Evolutionary conservation across 2,329 filamentous ascomycete genomes (phyloP).

Genomic region (Pyricularia grisea): DNA sequence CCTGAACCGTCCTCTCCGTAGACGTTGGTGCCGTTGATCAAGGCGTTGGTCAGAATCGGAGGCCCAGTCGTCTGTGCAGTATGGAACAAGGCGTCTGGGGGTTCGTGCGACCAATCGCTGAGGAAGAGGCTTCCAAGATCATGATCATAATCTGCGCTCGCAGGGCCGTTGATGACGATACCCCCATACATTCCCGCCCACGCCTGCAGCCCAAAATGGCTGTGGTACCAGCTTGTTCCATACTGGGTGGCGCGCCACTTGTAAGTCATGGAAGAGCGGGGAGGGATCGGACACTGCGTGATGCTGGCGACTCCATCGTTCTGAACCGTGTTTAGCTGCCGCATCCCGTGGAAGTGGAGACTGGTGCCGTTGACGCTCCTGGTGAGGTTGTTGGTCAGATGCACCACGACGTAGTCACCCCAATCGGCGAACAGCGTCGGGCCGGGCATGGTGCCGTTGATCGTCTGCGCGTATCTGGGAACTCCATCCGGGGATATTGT

Average conservation of each 20-base stretch:
- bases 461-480: constrained; percentile 23
- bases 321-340: constrained; percentile 42
- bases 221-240: constrained; percentile 51
- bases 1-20: not conserved
- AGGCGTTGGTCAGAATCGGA: constrained; percentile 5
- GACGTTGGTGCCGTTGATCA: constrained; percentile 6
- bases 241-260: constrained; percentile 45
- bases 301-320: constrained; percentile 25
- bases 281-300: constrained; percentile 28
- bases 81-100: constrained; percentile 26
- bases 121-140: constrained; percentile 52
- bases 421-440: constrained; percentile 22
- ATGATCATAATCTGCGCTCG: constrained; percentile 48
- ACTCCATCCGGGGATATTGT: constrained; percentile 33
- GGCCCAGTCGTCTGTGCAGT: constrained; percentile 17
- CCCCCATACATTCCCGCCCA: constrained; percentile 49
- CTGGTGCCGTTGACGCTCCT: constrained; percentile 42
- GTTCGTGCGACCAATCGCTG: constrained; percentile 47
- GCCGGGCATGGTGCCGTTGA: constrained; percentile 23
- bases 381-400: constrained; percentile 24
- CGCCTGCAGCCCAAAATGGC: constrained; percentile 40
- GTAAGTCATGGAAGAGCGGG: constrained; percentile 31
- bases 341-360: constrained; percentile 55
- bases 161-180: constrained; percentile 53
- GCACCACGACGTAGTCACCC: constrained; percentile 25